A percentile compares a stretch with the other conserved stretches of the same genome.
Conservation (phyloP, 208 protist genomes). For the Trypanosoma congolense region DNA sequence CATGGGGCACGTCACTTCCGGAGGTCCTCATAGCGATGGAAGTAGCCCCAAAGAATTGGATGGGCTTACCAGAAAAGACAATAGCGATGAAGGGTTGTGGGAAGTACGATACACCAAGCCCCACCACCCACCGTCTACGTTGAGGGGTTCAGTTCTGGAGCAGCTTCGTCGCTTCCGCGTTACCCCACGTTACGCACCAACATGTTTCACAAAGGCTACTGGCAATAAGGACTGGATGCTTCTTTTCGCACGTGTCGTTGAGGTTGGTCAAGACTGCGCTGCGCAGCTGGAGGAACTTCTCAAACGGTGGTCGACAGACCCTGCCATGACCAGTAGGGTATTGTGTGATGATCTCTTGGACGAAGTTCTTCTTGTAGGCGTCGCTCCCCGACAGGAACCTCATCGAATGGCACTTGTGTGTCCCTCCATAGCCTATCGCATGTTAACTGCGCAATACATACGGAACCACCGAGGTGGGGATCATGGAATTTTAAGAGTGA, state of each 20-base stretch:
- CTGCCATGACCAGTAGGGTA: not conserved
- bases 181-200: not conserved
- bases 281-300: not conserved
- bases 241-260: slow-evolving; percentile 22
- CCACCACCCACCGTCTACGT: slow-evolving; percentile 11
- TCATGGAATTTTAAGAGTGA: not conserved
- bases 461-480: not conserved
- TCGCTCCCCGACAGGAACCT: slow-evolving; percentile 43
- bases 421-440: slow-evolving; percentile 33
- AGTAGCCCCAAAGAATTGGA: too few species aligned
- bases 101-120: not conserved
- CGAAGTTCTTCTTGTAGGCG: slow-evolving; percentile 44
- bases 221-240: slow-evolving; percentile 7
- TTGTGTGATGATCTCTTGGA: slow-evolving; percentile 46
- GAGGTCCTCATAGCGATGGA: too few species aligned
- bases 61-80: too few species aligned
- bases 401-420: slow-evolving; percentile 44
- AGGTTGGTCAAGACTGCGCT: slow-evolving; percentile 1
- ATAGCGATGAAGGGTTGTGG: too few species aligned
- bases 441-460: slow-evolving; percentile 14
- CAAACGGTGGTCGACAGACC: not conserved
- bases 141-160: slow-evolving; percentile 34
- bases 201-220: not conserved
- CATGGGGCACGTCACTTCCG: too few species aligned
- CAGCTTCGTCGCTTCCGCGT: slow-evolving; percentile 45